Conservation (phyloP, 2,329 filamentous ascomycete species). For the Fusarium sp. region DNA sequence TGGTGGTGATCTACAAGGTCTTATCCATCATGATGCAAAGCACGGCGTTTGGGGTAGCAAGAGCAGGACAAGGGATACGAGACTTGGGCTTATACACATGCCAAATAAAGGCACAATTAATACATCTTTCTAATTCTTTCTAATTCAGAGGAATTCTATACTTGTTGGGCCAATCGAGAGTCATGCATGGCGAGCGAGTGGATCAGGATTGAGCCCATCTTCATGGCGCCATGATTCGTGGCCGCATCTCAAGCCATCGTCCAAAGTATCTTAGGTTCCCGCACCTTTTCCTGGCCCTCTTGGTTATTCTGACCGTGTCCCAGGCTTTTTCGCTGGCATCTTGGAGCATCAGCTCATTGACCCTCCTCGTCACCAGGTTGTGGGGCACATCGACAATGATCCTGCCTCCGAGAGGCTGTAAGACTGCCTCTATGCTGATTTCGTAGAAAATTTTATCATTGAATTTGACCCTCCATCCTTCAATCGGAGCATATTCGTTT, state of each 20-base stretch:
- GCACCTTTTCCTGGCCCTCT: background rate
- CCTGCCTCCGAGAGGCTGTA: background rate
- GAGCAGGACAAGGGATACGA: conserved; percentile 6
- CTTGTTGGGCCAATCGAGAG: background rate
- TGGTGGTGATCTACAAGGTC: conserved; percentile 23
- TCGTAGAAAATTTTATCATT: background rate
- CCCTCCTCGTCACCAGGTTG: background rate
- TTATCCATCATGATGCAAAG: background rate
- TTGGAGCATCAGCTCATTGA: background rate
- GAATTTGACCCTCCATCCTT: background rate
- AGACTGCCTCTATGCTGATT: background rate
- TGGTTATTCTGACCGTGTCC: background rate
- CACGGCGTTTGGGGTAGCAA: background rate
- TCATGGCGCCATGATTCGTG: background rate
- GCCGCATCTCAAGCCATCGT: background rate
- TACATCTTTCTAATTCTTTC: background rate
- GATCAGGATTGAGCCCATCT: background rate
- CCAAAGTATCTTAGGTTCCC: conserved; percentile 4
- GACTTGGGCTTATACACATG: conserved; percentile 10
- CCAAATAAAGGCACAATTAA: background rate
- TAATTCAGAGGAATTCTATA: background rate
- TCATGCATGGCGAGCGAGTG: background rate
- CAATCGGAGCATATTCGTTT: background rate
- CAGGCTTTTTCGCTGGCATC: background rate
- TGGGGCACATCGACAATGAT: background rate